Evolutionary conservation across 306 rosid genomes (phyloP), one percentile per base, ranked within the genome.

Genomic region (Dalbergia cochinchinensis): DNA sequence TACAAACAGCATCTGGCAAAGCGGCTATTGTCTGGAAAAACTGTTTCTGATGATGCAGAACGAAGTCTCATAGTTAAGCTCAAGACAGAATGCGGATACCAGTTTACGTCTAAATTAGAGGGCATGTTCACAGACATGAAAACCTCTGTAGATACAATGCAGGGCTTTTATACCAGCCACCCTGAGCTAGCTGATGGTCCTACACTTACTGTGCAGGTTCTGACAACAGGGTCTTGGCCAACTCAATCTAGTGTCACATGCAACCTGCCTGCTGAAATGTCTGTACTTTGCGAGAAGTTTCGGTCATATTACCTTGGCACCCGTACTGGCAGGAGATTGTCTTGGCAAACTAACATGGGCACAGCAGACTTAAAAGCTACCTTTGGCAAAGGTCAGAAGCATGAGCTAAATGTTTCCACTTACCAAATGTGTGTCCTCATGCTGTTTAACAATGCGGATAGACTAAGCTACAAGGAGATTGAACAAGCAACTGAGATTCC

Each of bases 341-440:
- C 98, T 5, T 94, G 97, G 98, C 96, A 92, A 85, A 88, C 96
- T 26, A 89, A 88, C 82, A 90, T 92, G 97, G 98, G 96, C 42
- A 83, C 94, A 10, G 96, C 96, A 39, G 98, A 94, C 82, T 64
- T 94, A 65, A 94, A 85, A 84, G 96, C 98, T 48, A 85, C 86
- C 6, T 94, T 94, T 78, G 96, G 90, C 67, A 87, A 92, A 82
- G 92, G 94, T 63, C 96, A 90, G 82, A 90, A 79, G 86, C 96
- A 92, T 8, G 97, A 94, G 86, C 82, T 94, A 77, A 92, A 90
- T 78, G 98, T 94, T 26, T 94, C 98, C 53, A 90, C 97, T 3
- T 85, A 85, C 61, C 97, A 94, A 82, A 92, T 94, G 98, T 94
- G 98, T 74, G 91, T 92, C 65, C 88, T 94, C 8, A 90, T 94